Evolutionary conservation across 23 red algal species (phyloP).

Genomic region (Gracilaria vermiculophylla): DNA sequence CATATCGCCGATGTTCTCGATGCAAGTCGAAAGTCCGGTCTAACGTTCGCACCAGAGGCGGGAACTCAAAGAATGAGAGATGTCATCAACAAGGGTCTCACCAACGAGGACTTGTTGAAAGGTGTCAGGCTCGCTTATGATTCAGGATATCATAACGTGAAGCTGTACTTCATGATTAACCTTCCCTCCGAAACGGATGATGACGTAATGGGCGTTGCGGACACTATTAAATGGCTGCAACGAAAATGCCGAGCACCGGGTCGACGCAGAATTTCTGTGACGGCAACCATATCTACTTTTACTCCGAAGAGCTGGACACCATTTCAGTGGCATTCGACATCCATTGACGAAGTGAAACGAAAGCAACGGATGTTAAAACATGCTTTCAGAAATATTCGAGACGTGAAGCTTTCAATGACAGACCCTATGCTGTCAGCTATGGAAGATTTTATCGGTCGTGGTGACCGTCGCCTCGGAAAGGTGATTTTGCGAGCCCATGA

Average conservation of each 20-base stretch:
- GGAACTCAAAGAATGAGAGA: constrained; percentile 80
- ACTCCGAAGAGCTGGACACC: constrained; percentile 80
- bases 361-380: constrained; percentile 73
- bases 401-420: constrained; percentile 51
- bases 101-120: constrained; percentile 55
- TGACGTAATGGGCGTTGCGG: constrained; percentile 74
- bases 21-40: constrained; percentile 46
- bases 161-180: constrained; percentile 83
- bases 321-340: constrained; percentile 80
- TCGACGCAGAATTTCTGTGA: constrained; percentile 42
- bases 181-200: constrained; percentile 82
- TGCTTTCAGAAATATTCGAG: constrained; percentile 27
- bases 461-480: constrained; percentile 45
- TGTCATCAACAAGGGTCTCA: constrained; percentile 81
- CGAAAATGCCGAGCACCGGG: constrained; percentile 36
- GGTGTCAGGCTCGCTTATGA: constrained; percentile 73
- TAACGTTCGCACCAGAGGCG: constrained; percentile 80
- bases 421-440: constrained; percentile 57
- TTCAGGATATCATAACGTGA: constrained; percentile 67
- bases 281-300: constrained; percentile 67
- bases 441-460: constrained; percentile 82
- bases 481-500: constrained; percentile 66
- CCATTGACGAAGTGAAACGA: constrained; percentile 51
- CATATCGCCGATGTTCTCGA: constrained; percentile 61
- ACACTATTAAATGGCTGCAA: constrained; percentile 74